Evolutionary conservation across 2,329 filamentous ascomycete species (phyloP), one percentile per base, ranked within the genome.

Genomic region (Aspergillus versicolor): DNA sequence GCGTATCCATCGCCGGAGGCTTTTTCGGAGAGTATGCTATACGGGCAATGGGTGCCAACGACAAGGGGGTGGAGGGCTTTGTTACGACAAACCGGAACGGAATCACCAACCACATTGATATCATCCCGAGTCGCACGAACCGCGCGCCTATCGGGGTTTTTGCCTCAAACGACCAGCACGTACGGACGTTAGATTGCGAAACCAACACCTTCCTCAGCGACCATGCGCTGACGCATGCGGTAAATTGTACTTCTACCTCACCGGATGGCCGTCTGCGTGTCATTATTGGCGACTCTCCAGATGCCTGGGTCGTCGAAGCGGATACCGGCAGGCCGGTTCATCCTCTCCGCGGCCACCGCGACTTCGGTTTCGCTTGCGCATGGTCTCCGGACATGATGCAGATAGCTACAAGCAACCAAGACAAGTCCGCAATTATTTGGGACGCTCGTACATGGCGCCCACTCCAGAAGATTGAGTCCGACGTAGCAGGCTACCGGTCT

Each of bases 51-150:
- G 66, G 68, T 12, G 70, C 68, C 15, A 71, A 70, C 48, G 67
- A 60, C 22, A 62, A 61, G 5, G 67, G 68, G 7, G 74, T 71
- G 0, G 72, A 79, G 54, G 81, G 82, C 43, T 74, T 75, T 54
- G 79, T 83, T 38, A 80, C 79, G 8, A 75, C 77, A 51, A 75
- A 79, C 15, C 59, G 61, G 44, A 71, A 81, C 41, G 80, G 78
- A 37, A 84, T 85, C 60, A 84, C 83, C 17, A 86, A 84, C 58
- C 82, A 86, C 64, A 76, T 85, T 57, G 81, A 85, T 64, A 76
- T 81, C 13, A 79, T 80, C 60, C 69, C 70, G 13, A 77, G 73
- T 45, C 81, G 83, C 38, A 73, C 74, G 3, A 79, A 72, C n/a
- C 75, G 77, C 42, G 70, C 73, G 1, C 80, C 80, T 1, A 76